These are phyloP conservation scores for Pyrenophora teres DNA, from an alignment of 2,329 filamentous ascomycete species.

Conservation along the genomic window DNA sequence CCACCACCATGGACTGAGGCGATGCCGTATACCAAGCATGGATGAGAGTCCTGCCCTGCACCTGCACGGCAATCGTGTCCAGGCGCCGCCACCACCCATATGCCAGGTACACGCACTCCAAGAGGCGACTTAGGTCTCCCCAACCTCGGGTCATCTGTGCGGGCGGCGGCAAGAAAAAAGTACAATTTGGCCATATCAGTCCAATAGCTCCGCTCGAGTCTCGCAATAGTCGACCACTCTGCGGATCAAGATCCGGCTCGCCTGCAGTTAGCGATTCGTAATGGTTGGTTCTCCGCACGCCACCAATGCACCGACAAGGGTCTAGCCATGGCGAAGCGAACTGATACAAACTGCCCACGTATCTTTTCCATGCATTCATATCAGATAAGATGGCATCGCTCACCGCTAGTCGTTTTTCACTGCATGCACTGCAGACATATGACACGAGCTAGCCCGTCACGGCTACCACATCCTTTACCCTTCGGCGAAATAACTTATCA, in stretches of 20 bases:
- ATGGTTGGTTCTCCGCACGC: conserved; percentile 13
- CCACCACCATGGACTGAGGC: conserved; percentile 4
- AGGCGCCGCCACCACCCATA: conserved; percentile 6
- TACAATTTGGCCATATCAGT: conserved; percentile 10
- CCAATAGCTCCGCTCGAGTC: conserved; percentile 10
- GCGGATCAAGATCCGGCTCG: conserved; percentile 26
- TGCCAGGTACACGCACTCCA: neutral
- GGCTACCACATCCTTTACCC: conserved; percentile 5
- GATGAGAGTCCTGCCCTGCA: neutral
- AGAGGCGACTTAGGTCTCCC: neutral
- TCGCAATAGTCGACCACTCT: conserved; percentile 13
- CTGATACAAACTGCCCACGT: neutral
- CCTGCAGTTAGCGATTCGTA: conserved; percentile 21
- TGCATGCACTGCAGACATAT: conserved; percentile 30
- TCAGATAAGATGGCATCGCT: neutral
- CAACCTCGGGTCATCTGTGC: conserved; percentile 7
- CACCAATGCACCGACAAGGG: conserved; percentile 2
- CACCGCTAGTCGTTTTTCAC: conserved; percentile 15
- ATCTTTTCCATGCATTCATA: neutral
- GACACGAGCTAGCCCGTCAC: conserved; percentile 26
- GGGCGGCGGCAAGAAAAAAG: conserved; percentile 18
- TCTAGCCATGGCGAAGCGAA: conserved; percentile 4
- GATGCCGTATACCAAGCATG: neutral
- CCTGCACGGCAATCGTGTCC: neutral
- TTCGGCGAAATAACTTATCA: conserved; percentile 11